Base-by-base conservation (phyloP, 768 basidiomycete species). In the Collybia sordida region DNA sequence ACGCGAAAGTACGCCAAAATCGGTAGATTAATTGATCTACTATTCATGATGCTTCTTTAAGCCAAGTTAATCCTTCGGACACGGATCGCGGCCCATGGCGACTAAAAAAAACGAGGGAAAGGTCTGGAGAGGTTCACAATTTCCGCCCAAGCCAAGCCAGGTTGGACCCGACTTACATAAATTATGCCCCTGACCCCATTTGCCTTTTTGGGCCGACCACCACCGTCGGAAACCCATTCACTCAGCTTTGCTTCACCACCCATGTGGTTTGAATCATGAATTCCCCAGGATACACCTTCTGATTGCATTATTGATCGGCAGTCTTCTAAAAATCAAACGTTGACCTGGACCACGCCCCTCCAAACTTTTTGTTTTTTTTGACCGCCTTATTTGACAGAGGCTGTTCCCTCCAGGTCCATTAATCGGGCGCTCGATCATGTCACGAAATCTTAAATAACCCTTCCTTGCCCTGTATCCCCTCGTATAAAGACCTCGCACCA, bases 141-240 rank as follows among this genome's bases (percentile, higher is more conserved):
- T 40, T 40, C 39, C 39, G 22, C 22, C 19, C 18, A 19, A 3
- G 14, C 22, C 22, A 23, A 23, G 39, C 19, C 7, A 35, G 42
- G 49, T 47, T 46, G 46, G 7, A 48, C 53, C 56, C 56, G 57
- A 54, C 57, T 60, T 60, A 58, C 44, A 35, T 60, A 54, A 58
- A 48, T 17, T 25, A 36, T 17, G 25, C 51, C 52, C 53, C 54
- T 51, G 50, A 49, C 22, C 24, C 43, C 31, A 31, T 31, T 31
- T 48, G 42, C 52, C 45, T 15, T 50, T 50, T 31, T 28, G 18
- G 42, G 24, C 22, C 6, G 21, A 44, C 35, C 42, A 19, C 28
- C 31, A 22, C 19, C 25, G 25, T 27, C 25, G 9, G 25, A 27
- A 31, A 31, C 31, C 31, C 4, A 31, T 31, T 31, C 9, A 6